A percentile compares a stretch with the other conserved stretches of the same genome.
Conservation (phyloP, 1,139 yeast genomes). For the Entelexis sorbosivorans region DNA sequence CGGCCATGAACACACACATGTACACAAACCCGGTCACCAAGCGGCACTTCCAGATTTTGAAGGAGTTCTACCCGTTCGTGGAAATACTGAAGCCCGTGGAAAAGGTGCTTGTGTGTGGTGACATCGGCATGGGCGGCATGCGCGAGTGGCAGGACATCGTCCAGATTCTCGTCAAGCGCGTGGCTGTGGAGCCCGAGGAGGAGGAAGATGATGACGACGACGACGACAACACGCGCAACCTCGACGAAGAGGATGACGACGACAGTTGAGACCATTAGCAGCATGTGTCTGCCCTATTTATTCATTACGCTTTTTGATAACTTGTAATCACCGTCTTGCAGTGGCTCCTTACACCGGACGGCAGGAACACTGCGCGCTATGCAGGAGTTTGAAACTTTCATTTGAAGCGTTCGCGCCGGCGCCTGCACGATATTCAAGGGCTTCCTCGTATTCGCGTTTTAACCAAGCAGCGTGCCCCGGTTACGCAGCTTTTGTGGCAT, state of each 20-base stretch:
- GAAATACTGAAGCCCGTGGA: constrained; percentile 86
- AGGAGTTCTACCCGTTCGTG: constrained; percentile 56
- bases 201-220: constrained; percentile 30
- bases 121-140: constrained; percentile 97
- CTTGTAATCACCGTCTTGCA: not conserved
- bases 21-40: constrained; percentile 89
- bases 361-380: too few relatives aligned
- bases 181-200: constrained; percentile 31
- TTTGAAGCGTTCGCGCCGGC: too few relatives aligned
- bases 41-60: constrained; percentile 56
- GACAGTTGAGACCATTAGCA: not conserved
- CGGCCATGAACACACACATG: constrained; percentile 97
- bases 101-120: constrained; percentile 88
- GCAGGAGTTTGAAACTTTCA: too few relatives aligned
- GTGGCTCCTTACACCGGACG: too few relatives aligned
- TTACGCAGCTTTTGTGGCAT: too few relatives aligned
- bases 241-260: not conserved
- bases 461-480: too few relatives aligned
- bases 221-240: not conserved
- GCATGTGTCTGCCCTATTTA: not conserved
- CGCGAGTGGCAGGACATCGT: constrained; percentile 92
- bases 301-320: not conserved
- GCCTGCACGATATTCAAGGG: too few relatives aligned
- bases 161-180: constrained; percentile 51
- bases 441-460: too few relatives aligned